phyloP scores from a whole-genome alignment of 2,329 filamentous ascomycete species.

The Scedosporium aurantiacum region DNA sequence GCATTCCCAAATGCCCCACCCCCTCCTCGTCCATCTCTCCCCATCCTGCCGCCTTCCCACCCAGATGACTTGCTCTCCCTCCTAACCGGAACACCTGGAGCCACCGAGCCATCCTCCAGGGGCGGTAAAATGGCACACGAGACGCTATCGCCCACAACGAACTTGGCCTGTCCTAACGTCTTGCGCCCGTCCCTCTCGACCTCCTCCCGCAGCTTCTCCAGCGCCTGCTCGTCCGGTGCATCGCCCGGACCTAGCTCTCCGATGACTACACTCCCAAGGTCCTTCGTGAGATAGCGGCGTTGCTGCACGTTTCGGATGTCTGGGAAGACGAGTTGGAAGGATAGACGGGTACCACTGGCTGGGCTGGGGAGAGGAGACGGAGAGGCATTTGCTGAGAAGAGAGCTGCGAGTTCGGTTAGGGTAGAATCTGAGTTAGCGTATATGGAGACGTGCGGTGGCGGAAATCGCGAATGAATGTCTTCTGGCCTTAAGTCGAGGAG shows the following conservation, averaged over 20 bases:
- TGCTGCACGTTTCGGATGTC: slow-evolving; percentile 42
- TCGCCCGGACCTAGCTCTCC: slow-evolving; percentile 40
- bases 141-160: slow-evolving; percentile 83
- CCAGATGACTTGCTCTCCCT: slow-evolving; percentile 24
- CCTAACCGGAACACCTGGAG: slow-evolving; percentile 44
- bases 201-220: slow-evolving; percentile 14
- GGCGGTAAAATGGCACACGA: slow-evolving; percentile 73
- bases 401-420: slow-evolving; percentile 67
- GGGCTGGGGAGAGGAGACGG: slow-evolving; percentile 61
- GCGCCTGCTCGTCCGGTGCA: slow-evolving; percentile 20
- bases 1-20: slow-evolving; percentile 20
- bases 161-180: slow-evolving; percentile 65
- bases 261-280: slow-evolving; percentile 73
- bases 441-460: slow-evolving; percentile 62
- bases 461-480: slow-evolving; percentile 51
- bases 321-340: slow-evolving; percentile 76
- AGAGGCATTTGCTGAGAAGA: slow-evolving; percentile 51
- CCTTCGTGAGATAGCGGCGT: slow-evolving; percentile 61
- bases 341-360: slow-evolving; percentile 71
- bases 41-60: slow-evolving; percentile 25
- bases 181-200: slow-evolving; percentile 52
- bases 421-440: slow-evolving; percentile 82
- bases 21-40: slow-evolving; percentile 25
- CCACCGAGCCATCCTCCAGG: slow-evolving; percentile 61
- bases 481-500: slow-evolving; percentile 42